Conservation (phyloP, 2,329 filamentous ascomycete species). For the Monosporascus sp. region DNA sequence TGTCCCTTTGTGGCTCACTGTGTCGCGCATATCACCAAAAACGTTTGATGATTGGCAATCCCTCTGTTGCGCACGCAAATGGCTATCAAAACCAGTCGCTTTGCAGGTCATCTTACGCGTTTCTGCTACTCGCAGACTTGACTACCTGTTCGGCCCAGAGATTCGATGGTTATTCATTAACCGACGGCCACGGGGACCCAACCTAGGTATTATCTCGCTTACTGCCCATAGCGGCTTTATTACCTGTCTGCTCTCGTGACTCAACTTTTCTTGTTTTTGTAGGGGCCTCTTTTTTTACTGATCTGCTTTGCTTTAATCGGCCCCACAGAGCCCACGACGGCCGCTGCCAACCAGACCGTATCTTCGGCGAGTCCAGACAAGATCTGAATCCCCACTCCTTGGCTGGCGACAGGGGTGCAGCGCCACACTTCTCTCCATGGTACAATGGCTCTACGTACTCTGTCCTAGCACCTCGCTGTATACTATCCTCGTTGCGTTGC, state of each 20-base stretch:
- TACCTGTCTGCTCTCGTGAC: slow-evolving; percentile 12
- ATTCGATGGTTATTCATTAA: background rate
- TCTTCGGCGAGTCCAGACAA: slow-evolving; percentile 24
- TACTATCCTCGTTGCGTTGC: slow-evolving; percentile 16
- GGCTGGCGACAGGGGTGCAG: slow-evolving; percentile 26
- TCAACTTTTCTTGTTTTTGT: slow-evolving; percentile 12
- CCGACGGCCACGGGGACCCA: background rate
- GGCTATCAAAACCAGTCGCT: slow-evolving; percentile 7
- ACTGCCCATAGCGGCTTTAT: background rate
- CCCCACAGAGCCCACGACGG: slow-evolving; percentile 21
- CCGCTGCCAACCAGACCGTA: slow-evolving; percentile 27
- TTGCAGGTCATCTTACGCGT: slow-evolving; percentile 18
- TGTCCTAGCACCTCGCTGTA: slow-evolving; percentile 16
- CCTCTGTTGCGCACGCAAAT: background rate
- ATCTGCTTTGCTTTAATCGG: slow-evolving; percentile 12
- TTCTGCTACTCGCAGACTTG: background rate
- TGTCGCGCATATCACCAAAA: slow-evolving; percentile 14
- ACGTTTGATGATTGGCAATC: background rate
- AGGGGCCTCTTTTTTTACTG: slow-evolving; percentile 7
- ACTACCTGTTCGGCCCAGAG: background rate
- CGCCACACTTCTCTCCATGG: slow-evolving; percentile 27
- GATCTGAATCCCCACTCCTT: slow-evolving; percentile 22
- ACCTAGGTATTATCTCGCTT: background rate
- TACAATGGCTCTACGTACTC: slow-evolving; percentile 18
- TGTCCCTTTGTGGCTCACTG: slow-evolving; percentile 29